Evolutionary conservation across 345 rosid genomes (phyloP), one percentile per base, ranked within the genome.

Genomic region (Citrus medica): DNA sequence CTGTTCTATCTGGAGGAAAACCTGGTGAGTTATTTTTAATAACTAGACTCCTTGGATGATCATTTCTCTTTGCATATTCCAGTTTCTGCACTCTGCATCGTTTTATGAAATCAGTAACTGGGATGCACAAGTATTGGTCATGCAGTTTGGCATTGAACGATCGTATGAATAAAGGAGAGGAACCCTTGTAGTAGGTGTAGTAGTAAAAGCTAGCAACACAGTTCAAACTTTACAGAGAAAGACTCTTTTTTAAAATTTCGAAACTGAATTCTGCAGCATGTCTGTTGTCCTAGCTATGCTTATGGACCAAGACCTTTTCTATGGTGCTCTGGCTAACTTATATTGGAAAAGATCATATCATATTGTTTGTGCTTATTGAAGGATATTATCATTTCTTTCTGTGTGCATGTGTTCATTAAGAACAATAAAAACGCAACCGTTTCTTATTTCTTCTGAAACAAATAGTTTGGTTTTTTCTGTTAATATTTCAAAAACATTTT

Each of bases 1-100:
- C 98, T 28, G 85, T 93, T 67, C 83, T 94, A 6, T 83, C 94
- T 9, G 98, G 98, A 72, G 98, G 97, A 63, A 93, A 90, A 84
- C 95, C 98, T 81, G 98, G 98, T 94, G 69, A 84, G 84, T 80
- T 79, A 67, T 27, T 25, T 40, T 55, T 19, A n/a, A 22, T 30
- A 8, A 22, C 58, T 25, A 19, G 28, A 75, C 14, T 64, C 62
- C 28, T 62, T 25, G 6, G 33, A 59, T 58, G 65, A 73, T 48
- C 16, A 25, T 30, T 14, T 46, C 24, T 48, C 65, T 67, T 35
- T 66, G 19, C 64, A 55, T 67, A 51, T 51, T 55, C 61, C 6
- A 25, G 59, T 42, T 24, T 32, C 25, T 37, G 60, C 33, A 27
- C 51, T 38, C 30, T 35, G 61, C 67, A 38, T 76, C n/a, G 55